Conservation (phyloP, 106 monocot genomes). For the Narthecium ossifragum region DNA sequence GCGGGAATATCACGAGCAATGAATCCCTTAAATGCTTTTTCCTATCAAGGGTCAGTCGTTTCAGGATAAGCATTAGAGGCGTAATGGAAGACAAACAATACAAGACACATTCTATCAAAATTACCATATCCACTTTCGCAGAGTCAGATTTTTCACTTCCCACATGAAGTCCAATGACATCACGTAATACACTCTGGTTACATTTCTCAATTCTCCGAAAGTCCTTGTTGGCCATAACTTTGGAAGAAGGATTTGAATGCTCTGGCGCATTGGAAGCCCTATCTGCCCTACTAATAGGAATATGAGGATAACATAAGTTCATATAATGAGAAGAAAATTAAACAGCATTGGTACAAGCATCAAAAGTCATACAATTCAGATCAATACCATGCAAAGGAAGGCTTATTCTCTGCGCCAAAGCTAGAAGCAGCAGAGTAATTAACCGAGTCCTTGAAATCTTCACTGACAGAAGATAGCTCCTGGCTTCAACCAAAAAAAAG, state of each 20-base stretch:
- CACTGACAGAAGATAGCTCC: conserved; percentile 10
- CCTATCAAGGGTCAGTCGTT: conserved; percentile 27
- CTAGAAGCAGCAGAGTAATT: conserved; percentile 10
- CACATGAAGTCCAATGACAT: conserved; percentile 68
- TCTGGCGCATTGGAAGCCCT: conserved; percentile 8
- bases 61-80: neutral
- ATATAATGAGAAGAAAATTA: neutral
- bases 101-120: neutral
- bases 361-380: conserved; percentile 1
- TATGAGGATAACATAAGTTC: neutral
- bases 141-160: conserved; percentile 45
- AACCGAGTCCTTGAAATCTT: neutral
- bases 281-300: conserved; percentile 22
- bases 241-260: conserved; percentile 9
- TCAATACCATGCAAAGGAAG: conserved; percentile 21
- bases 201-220: conserved; percentile 57
- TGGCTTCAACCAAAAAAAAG: conserved; percentile 21
- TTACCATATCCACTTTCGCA: conserved; percentile 77
- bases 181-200: conserved; percentile 51
- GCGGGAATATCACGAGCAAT: conserved; percentile 30
- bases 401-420: neutral
- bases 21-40: conserved; percentile 80
- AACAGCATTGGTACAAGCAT: neutral
- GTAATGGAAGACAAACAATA: neutral
- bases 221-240: conserved; percentile 18